phyloP scores from a whole-genome alignment of 83 land plant species.

The Picea mariana region DNA sequence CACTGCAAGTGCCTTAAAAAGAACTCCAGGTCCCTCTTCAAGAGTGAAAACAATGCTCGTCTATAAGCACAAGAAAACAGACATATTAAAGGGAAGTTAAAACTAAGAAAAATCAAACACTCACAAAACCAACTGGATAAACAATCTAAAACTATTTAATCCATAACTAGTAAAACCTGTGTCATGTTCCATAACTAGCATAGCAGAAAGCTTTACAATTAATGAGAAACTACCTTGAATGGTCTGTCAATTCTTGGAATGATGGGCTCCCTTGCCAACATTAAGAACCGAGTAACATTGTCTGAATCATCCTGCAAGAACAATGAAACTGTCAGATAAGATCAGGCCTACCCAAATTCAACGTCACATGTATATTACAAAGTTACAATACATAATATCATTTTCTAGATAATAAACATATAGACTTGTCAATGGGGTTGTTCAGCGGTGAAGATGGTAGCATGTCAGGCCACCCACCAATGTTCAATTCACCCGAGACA shows the following conservation, averaged over 20 bases:
- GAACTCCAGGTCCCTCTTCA: constrained; percentile 73
- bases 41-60: constrained; percentile 73
- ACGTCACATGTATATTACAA: no score
- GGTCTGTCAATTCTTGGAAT: constrained; percentile 55
- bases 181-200: background rate
- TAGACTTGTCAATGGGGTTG: no score
- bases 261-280: constrained; percentile 62
- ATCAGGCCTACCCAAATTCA: no score
- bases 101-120: background rate
- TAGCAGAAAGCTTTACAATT: background rate
- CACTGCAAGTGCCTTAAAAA: constrained; percentile 76
- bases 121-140: background rate
- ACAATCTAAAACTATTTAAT: background rate
- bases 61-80: constrained; percentile 23
- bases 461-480: no score
- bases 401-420: no score
- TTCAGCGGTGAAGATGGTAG: no score
- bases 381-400: no score
- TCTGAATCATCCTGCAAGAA: constrained; percentile 46
- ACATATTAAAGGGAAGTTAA: background rate
- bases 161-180: background rate
- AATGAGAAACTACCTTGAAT: constrained; percentile 41
- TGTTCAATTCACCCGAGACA: no score
- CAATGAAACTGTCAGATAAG: constrained; percentile 8
- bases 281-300: constrained; percentile 52